Evolutionary conservation across 768 basidiomycete genomes (phyloP).

Genomic region (Lyophyllum atratum): DNA sequence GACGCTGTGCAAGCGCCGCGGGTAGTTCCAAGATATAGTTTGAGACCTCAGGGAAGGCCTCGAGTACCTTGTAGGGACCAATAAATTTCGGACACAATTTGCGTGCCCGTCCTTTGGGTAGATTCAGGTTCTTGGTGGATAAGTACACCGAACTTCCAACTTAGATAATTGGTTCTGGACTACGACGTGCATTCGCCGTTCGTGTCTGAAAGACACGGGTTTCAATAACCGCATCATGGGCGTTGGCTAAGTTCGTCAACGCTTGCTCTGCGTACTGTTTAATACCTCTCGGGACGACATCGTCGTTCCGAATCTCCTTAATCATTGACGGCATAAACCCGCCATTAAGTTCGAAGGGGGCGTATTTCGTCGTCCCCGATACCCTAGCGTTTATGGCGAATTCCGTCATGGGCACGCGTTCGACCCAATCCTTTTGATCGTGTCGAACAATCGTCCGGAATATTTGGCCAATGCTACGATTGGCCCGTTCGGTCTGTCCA

Average conservation of each 20-base stretch:
- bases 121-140: conserved; percentile 33
- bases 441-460: too few relatives aligned
- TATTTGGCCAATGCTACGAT: too few relatives aligned
- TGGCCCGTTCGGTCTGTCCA: too few relatives aligned
- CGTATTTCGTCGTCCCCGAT: conserved; percentile 12
- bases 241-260: conserved; percentile 13
- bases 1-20: not conserved
- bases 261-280: conserved; percentile 24
- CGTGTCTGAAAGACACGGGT: conserved; percentile 23
- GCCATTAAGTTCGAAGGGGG: conserved; percentile 23
- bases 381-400: not conserved
- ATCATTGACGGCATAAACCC: conserved; percentile 25
- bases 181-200: not conserved
- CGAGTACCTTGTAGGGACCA: not conserved
- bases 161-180: not conserved
- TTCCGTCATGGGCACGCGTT: not conserved
- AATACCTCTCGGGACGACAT: conserved; percentile 18
- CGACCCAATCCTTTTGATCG: too few relatives aligned
- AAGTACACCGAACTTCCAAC: conserved; percentile 34
- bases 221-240: conserved; percentile 40
- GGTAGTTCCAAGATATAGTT: conserved; percentile 12
- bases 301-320: not conserved
- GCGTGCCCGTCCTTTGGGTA: conserved; percentile 25
- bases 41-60: conserved; percentile 11
- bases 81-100: not conserved